These are phyloP conservation scores for Mycosphaerella arachidis DNA, from an alignment of 2,329 filamentous ascomycete species.

Conservation along the genomic window DNA sequence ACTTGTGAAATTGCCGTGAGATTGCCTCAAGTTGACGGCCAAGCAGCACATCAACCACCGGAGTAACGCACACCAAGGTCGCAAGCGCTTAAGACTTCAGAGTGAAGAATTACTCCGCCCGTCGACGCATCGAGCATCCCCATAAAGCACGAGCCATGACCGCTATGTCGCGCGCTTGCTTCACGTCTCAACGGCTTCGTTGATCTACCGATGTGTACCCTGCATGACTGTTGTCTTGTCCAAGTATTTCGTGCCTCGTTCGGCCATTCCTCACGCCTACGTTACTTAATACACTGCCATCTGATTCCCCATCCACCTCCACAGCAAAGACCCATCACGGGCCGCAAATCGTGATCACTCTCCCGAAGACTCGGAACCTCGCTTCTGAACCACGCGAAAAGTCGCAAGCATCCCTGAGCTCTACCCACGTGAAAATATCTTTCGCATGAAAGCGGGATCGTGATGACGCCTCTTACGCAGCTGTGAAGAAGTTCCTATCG, in stretches of 20 bases:
- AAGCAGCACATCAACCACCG: not conserved
- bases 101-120: not conserved
- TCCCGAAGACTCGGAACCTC: not conserved
- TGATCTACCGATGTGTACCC: not conserved
- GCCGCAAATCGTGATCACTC: not conserved
- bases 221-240: not conserved
- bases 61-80: not conserved
- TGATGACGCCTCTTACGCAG: not conserved
- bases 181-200: not conserved
- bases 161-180: not conserved
- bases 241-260: not conserved
- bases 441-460: too few relatives aligned
- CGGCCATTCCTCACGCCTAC: not conserved
- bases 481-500: not conserved
- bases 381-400: not conserved
- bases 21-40: not conserved
- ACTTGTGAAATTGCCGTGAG: not conserved
- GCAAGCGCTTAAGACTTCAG: not conserved
- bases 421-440: not conserved
- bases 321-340: not conserved
- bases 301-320: not conserved
- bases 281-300: too few relatives aligned
- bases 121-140: not conserved
- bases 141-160: not conserved
- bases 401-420: not conserved